These are phyloP conservation scores for slime mould (Dictyostelium discoideum) DNA, from an alignment of 78 protist species.

Conservation along the genomic window DNA sequence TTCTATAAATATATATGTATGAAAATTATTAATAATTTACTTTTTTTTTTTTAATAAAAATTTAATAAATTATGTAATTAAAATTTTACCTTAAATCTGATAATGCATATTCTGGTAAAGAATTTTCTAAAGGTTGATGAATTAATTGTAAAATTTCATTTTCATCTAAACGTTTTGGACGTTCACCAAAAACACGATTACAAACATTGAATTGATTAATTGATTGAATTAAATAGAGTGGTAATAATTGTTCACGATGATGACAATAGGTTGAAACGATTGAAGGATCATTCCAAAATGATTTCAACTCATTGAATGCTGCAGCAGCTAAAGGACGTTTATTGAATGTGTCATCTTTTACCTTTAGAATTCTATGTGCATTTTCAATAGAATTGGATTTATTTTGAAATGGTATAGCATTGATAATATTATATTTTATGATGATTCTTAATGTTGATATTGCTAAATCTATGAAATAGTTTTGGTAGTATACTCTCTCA, in stretches of 20 bases:
- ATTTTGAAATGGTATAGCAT: neutral
- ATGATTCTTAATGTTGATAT: conserved; percentile 15
- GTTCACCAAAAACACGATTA: conserved; percentile 58
- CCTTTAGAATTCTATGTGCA: conserved; percentile 6
- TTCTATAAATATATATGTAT: conserved; percentile 29
- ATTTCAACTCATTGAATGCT: conserved; percentile 1
- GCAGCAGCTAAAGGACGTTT: conserved; percentile 21
- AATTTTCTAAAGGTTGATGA: neutral
- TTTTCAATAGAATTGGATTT: neutral
- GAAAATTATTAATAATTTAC: no score
- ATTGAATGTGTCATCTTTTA: conserved; percentile 42
- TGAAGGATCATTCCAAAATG: conserved; percentile 45
- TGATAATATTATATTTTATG: neutral
- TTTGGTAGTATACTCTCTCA: conserved; percentile 18
- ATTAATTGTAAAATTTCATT: conserved; percentile 26
- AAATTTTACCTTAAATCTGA: conserved; percentile 1
- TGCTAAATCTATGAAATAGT: conserved; percentile 19
- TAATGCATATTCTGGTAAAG: conserved; percentile 33
- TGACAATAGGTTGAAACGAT: neutral
- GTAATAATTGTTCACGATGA: neutral
- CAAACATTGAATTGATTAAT: conserved; percentile 46
- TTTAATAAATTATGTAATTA: neutral
- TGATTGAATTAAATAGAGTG: neutral
- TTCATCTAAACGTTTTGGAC: conserved; percentile 39
- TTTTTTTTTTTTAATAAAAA: no score